These are phyloP conservation scores for Ambrosia hybrid DNA, from an alignment of 140 eudicot genomes.

Conservation along the genomic window DNA sequence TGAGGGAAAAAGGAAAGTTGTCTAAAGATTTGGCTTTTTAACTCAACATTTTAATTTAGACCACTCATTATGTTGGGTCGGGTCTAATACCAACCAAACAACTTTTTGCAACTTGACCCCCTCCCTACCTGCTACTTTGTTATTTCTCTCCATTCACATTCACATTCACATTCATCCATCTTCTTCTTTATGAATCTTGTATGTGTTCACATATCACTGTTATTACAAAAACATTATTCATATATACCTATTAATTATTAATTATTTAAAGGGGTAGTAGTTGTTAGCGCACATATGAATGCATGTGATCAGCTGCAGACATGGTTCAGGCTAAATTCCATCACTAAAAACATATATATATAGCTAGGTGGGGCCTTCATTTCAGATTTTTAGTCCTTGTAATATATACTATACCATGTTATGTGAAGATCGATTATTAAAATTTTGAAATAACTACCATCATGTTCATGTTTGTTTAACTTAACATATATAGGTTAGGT, in stretches of 20 bases:
- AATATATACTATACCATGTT: too few relatives aligned
- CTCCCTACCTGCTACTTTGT: background rate
- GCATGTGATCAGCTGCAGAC: background rate
- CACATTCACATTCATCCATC: background rate
- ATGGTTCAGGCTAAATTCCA: background rate
- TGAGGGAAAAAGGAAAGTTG: slow-evolving; percentile 17
- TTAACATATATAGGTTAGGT: too few relatives aligned
- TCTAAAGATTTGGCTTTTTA: slow-evolving; percentile 28
- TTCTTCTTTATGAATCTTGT: background rate
- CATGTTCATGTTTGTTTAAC: too few relatives aligned
- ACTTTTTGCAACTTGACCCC: slow-evolving; percentile 31
- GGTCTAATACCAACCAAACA: slow-evolving; percentile 33
- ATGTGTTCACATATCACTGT: too few relatives aligned
- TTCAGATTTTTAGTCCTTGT: background rate
- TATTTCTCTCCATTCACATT: background rate
- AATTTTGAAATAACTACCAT: too few relatives aligned
- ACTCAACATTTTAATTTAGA: slow-evolving; percentile 31
- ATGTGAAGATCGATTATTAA: too few relatives aligned
- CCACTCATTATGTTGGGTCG: slow-evolving; percentile 31
- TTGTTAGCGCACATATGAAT: background rate
- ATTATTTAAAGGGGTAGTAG: background rate
- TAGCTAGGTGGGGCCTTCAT: background rate
- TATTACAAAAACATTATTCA: too few relatives aligned
- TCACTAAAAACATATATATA: background rate
- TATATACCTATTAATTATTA: background rate